These are phyloP conservation scores for Pseudonectria buxi DNA, from an alignment of 2,329 filamentous ascomycete species.

Conservation along the genomic window DNA sequence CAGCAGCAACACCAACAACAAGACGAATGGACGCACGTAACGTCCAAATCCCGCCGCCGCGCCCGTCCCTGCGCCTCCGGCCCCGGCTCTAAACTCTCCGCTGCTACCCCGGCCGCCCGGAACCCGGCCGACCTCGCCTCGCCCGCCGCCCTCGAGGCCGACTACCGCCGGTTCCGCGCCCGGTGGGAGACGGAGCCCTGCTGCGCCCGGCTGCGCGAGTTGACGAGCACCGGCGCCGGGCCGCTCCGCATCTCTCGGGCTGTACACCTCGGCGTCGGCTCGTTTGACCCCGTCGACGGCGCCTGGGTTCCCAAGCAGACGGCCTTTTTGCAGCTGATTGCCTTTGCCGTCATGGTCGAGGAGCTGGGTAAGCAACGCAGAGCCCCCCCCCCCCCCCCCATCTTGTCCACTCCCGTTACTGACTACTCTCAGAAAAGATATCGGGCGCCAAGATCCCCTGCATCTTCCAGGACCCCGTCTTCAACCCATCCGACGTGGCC, in stretches of 20 bases:
- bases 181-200: slow-evolving; percentile 22
- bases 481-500: slow-evolving; percentile 39
- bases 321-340: slow-evolving; percentile 46
- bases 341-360: slow-evolving; percentile 43
- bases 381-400: no score
- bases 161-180: slow-evolving; percentile 21
- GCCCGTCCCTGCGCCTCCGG: slow-evolving; percentile 1
- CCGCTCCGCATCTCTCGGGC: slow-evolving; percentile 25
- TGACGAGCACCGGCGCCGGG: slow-evolving; percentile 23
- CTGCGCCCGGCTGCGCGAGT: slow-evolving; percentile 25
- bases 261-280: slow-evolving; percentile 49
- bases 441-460: slow-evolving; percentile 31
- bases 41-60: slow-evolving; percentile 15
- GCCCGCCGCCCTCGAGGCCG: slow-evolving; percentile 21
- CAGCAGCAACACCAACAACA: slow-evolving; percentile 3
- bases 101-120: slow-evolving; percentile 1
- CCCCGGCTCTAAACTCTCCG: slow-evolving; percentile 4
- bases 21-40: slow-evolving; percentile 21
- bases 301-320: slow-evolving; percentile 38
- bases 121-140: slow-evolving; percentile 11
- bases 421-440: slow-evolving; percentile 12
- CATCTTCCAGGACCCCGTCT: slow-evolving; percentile 49
- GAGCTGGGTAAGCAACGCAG: slow-evolving; percentile 37
- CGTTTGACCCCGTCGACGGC: slow-evolving; percentile 45
- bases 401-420: slow-evolving; percentile 7